Evolutionary conservation across 306 rosid species (phyloP), one percentile per base, ranked within the genome.

Genomic region (Lathyrus oleraceus): DNA sequence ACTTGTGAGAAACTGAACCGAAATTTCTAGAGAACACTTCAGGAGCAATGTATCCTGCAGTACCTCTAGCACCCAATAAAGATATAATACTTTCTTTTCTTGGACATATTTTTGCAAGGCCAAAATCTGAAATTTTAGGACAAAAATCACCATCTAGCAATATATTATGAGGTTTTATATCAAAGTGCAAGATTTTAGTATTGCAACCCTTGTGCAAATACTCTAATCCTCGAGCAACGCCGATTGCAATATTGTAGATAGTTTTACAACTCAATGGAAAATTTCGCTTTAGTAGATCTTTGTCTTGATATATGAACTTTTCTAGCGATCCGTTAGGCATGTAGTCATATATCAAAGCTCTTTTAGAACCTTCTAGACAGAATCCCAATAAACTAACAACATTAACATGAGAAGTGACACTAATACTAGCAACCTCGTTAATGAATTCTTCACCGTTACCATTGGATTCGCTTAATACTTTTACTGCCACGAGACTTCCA

Each of bases 401-500:
- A 58, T 76, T 76, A 19, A 76, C 80, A 61, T 76, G 80, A 4
- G 75, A 76, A 38, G 75, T 76, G n/a, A 39, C 47, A 16, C 70
- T 61, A 3, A 81, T 83, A 32, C 84, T 74, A 8, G 77, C 82
- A 27, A 84, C 83, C 58, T 84, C 85, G 13, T 81, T 81, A 51
- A 84, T 72, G 53, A 84, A 84, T 9, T 78, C 85, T 17, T 84
- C 77, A 0, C 81, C 83, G 1, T 68, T 39, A 5, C 53, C 80
- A 52, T 75, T 75, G 12, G 61, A 38, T 44, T 75, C 58, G 38
- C 43, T 78, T 59, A 81, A 42, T 4, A 78, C 44, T 61, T 78
- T 84, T 17, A 81, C 81, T 0, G 85, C 85, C 12, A 84, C 88
- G 8, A 10, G 53, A 27, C 51, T 2, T 4, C 79, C 84, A 64